Evolutionary conservation across 176 grass and related monocot genomes (phyloP).

Genomic region (Aegilops longissima): DNA sequence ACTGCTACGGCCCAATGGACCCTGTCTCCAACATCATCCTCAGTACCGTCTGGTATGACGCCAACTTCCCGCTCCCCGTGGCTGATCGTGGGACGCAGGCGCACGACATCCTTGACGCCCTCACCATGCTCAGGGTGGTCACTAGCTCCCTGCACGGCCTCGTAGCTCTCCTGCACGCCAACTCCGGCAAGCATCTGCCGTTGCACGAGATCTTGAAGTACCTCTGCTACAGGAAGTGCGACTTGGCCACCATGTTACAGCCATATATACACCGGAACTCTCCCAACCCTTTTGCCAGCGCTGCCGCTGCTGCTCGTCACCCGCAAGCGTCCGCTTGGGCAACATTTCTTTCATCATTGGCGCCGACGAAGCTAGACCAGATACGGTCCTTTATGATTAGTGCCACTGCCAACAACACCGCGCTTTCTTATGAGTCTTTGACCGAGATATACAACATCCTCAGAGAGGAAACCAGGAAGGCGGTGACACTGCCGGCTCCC

Average conservation of each 20-base stretch:
- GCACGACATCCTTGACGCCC: neutral
- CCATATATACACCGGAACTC: neutral
- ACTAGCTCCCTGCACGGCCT: neutral
- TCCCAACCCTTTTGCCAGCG: neutral
- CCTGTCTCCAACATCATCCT: too few species aligned
- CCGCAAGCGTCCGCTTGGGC: neutral
- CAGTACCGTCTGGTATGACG: too few species aligned
- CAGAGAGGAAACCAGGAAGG: neutral
- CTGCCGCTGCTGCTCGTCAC: neutral
- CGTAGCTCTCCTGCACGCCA: neutral
- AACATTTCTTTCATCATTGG: neutral
- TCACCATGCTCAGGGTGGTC: neutral
- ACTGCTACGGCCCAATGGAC: too few species aligned
- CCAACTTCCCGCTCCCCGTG: too few species aligned
- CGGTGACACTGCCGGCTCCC: too few species aligned
- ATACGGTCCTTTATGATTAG: neutral
- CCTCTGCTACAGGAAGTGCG: neutral
- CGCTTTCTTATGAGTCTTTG: neutral
- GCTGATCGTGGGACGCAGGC: too few species aligned
- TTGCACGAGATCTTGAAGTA: slow-evolving; percentile 4
- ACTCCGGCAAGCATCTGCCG: neutral
- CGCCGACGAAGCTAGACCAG: neutral
- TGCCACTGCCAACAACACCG: neutral
- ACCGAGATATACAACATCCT: neutral
- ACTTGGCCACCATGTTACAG: neutral